These are phyloP conservation scores for Mycena metata DNA, from an alignment of 768 basidiomycete species.

Conservation along the genomic window DNA sequence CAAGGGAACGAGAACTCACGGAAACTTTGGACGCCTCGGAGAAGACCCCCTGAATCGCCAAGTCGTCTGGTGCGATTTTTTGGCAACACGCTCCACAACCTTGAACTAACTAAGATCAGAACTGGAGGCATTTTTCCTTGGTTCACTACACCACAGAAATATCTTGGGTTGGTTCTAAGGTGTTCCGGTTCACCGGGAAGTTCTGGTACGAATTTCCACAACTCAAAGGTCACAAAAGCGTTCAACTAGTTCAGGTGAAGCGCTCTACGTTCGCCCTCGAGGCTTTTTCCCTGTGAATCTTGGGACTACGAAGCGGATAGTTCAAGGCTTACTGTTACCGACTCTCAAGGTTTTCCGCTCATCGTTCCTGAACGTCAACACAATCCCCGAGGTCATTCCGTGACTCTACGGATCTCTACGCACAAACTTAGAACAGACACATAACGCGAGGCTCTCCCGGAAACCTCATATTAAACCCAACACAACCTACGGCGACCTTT, in stretches of 20 bases:
- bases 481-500: not conserved
- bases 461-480: not conserved
- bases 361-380: not conserved
- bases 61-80: too few relatives aligned
- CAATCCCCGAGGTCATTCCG: conserved; percentile 10
- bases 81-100: too few relatives aligned
- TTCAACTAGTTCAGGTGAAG: not conserved
- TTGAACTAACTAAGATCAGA: too few relatives aligned
- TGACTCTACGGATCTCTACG: not conserved
- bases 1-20: too few relatives aligned
- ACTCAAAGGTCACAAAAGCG: not conserved
- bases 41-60: too few relatives aligned
- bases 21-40: too few relatives aligned
- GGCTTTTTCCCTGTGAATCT: not conserved
- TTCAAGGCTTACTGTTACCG: not conserved
- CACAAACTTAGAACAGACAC: not conserved
- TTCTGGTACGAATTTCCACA: not conserved
- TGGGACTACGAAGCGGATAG: not conserved
- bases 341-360: conserved; percentile 8
- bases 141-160: too few relatives aligned
- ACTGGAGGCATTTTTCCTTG: too few relatives aligned
- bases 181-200: too few relatives aligned
- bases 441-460: conserved; percentile 8
- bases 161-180: too few relatives aligned
- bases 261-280: not conserved